These are phyloP conservation scores for Botrytis porri DNA, from an alignment of 2,329 filamentous ascomycete genomes.

Conservation along the genomic window DNA sequence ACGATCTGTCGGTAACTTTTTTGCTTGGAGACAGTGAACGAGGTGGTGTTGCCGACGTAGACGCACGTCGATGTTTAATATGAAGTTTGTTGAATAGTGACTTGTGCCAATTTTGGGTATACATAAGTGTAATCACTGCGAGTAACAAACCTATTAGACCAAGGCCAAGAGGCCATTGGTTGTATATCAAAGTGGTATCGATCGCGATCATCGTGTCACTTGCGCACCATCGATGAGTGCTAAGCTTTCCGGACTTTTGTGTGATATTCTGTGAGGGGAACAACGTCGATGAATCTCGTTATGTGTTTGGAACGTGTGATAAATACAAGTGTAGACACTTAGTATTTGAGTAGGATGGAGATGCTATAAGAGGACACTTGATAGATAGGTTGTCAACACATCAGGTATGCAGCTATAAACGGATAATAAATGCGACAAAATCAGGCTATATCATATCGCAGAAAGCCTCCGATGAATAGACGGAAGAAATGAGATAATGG, in stretches of 20 bases:
- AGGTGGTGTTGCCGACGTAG: slow-evolving; percentile 36
- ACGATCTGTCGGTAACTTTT: slow-evolving; percentile 5
- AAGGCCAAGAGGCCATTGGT: slow-evolving; percentile 33
- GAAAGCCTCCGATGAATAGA: neutral
- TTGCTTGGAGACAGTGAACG: slow-evolving; percentile 35
- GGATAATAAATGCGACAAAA: neutral
- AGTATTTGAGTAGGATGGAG: neutral
- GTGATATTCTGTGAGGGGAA: neutral
- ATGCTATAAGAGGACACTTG: neutral
- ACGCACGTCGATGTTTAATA: slow-evolving; percentile 34
- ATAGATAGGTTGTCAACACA: neutral
- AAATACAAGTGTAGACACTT: neutral
- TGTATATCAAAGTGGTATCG: slow-evolving; percentile 20
- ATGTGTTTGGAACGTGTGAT: neutral
- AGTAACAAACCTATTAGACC: slow-evolving; percentile 30
- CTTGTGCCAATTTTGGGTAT: slow-evolving; percentile 31
- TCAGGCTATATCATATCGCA: neutral
- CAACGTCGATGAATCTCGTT: neutral
- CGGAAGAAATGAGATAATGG: neutral
- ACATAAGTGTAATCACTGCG: slow-evolving; percentile 24
- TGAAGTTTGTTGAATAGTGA: slow-evolving; percentile 29
- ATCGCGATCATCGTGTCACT: slow-evolving; percentile 9
- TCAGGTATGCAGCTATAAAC: neutral
- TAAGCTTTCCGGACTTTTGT: neutral
- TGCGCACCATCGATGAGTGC: neutral